Evolutionary conservation across 192 early-diverging fungal species (phyloP), one percentile per base, ranked within the genome.

Genomic region (Coemansia sp.): DNA sequence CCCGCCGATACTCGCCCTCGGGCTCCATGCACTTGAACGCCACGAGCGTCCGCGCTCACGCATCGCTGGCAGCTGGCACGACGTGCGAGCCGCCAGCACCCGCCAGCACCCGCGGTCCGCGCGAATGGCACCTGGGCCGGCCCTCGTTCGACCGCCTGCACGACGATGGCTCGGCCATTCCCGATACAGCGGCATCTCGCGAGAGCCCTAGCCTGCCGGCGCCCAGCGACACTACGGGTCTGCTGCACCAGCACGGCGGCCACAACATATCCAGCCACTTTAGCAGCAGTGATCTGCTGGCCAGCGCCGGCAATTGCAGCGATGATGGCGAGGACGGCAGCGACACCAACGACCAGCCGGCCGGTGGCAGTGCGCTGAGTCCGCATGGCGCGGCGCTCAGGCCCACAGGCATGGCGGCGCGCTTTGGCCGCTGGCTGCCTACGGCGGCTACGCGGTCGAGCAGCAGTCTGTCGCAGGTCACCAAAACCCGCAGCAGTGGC

Each of bases 41-140:
- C 3, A 45, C 19, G 12, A 81, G 69, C 59, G 64, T 51, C 54
- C 66, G 66, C 46, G 29, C 61, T 7, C 59, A 68, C 9, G 38
- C 57, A 1, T 41, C 70, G 8, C 20, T 47, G 29, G 41, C 72
- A 8, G 43, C 54, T 5, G 47, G 62, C 53, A 32, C 77, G 2
- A 25, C 57, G 2, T 42, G 39, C 40, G 73, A 74, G 11, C 19
- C 37, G 1, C 46, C 47, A 0, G 31, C 29, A 12, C 29, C 51
- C 25, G 36, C 57, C 29, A 36, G 19, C 29, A 32, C 49, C 6
- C 73, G 73, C 11, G 73, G 68, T 4, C 69, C 69, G 57, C 79
- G 70, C 47, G 79, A 76, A 19, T 82, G 79, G 79, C 74, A 82
- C 19, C 67, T 76, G 11, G 79, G 73, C 6, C 73, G 79, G 7